Evolutionary conservation across 441 rosid genomes (phyloP).

Genomic region (Erodium moschatum): DNA sequence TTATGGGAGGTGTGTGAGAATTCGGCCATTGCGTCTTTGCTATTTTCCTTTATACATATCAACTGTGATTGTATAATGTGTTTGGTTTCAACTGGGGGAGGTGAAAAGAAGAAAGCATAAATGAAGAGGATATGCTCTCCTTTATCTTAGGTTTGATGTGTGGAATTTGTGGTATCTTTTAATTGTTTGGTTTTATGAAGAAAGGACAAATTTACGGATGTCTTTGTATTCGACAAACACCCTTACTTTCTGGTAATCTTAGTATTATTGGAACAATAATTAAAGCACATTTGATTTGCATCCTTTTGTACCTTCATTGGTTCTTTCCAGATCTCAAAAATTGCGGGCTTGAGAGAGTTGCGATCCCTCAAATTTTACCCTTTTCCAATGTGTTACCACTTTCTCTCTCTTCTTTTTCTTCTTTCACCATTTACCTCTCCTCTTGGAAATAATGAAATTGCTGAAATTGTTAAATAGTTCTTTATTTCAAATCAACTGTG

Average conservation of each 20-base stretch:
- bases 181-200: neutral
- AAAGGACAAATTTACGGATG: neutral
- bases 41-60: neutral
- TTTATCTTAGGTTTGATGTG: neutral
- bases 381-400: too few species aligned
- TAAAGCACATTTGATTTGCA: neutral
- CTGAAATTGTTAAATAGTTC: too few species aligned
- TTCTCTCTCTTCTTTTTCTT: too few species aligned
- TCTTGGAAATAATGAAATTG: too few species aligned
- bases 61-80: neutral
- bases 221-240: neutral
- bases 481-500: too few species aligned
- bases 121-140: neutral
- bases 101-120: neutral
- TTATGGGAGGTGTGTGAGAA: neutral
- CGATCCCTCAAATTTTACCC: too few species aligned
- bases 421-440: too few species aligned
- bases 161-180: neutral
- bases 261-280: neutral
- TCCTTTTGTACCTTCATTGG: neutral
- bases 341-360: too few species aligned
- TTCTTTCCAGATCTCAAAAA: neutral
- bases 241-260: neutral
- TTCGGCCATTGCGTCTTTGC: neutral
- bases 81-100: neutral